These are phyloP conservation scores for Ophiostoma montium DNA, from an alignment of 2,329 filamentous ascomycete species.

Conservation along the genomic window DNA sequence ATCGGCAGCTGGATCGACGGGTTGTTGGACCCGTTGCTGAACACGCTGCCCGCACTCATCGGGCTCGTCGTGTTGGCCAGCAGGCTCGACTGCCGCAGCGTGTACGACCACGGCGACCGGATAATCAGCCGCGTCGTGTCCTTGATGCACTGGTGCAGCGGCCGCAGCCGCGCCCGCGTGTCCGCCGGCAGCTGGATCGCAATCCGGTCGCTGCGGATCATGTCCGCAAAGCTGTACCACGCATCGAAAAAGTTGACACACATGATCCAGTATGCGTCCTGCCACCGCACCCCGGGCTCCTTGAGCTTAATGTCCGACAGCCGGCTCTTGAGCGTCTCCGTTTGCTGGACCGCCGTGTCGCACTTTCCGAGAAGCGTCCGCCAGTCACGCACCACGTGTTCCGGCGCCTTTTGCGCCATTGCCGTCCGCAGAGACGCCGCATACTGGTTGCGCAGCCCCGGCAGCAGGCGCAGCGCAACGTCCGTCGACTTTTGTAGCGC, in stretches of 20 bases:
- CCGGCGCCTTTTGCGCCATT: constrained; percentile 42
- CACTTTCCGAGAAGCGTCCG: constrained; percentile 58
- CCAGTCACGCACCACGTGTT: constrained; percentile 51
- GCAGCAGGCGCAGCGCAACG: constrained; percentile 56
- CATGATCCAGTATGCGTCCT: constrained; percentile 49
- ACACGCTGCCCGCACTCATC: neutral
- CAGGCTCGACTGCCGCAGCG: constrained; percentile 20
- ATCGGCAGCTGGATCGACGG: constrained; percentile 45
- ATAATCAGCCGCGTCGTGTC: constrained; percentile 63
- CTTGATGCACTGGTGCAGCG: constrained; percentile 70
- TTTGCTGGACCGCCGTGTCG: constrained; percentile 54
- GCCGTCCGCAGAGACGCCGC: constrained; percentile 47
- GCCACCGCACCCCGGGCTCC: constrained; percentile 59
- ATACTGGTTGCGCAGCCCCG: constrained; percentile 55
- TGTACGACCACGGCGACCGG: constrained; percentile 41
- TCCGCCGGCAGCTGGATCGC: constrained; percentile 46
- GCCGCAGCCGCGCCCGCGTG: constrained; percentile 59
- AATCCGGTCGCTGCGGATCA: constrained; percentile 41
- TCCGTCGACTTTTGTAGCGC: constrained; percentile 62
- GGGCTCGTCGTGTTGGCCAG: constrained; percentile 16
- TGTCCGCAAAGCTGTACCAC: constrained; percentile 51
- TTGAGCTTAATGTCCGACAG: constrained; percentile 72
- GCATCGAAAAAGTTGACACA: constrained; percentile 62
- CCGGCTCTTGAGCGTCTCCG: constrained; percentile 56
- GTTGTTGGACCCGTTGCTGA: constrained; percentile 1